Evolutionary conservation across 1,284 basidiomycete species (phyloP), one percentile per base, ranked within the genome.

Genomic region (Melampsora larici-populina): DNA sequence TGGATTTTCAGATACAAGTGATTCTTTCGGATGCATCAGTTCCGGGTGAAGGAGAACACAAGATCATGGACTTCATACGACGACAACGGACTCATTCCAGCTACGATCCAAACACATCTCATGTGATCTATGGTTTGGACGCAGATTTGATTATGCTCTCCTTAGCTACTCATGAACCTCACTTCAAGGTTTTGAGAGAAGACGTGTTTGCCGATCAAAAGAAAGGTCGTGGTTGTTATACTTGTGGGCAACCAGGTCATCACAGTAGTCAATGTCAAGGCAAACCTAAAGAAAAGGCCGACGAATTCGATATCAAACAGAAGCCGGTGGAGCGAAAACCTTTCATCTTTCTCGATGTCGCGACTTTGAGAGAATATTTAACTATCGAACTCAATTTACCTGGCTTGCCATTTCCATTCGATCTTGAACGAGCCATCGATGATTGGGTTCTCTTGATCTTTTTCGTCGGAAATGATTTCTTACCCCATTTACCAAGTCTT

Each of bases 381-480:
- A 92, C 95, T 85, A 89, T 94, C 83, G 97, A 99, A 84, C 90
- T 99, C 81, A 90, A 93, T 85, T 87, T 97, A 31, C 87, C 91
- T 15, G 86, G 89, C 78, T 85, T 88, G 18, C 87, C 90, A 0
- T 97, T 98, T 86, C 89, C 90, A n/a, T 99, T 96, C 87, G 90
- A 94, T 82, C 87, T 97, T 83, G 97, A 99, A 85, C 90, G 92
- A 84, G 95, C 97, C 49, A 93, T 99, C 85, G 97, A 99, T 88
- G 97, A 99, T 85, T 99, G 97, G 96, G 93, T 99, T 82, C 90
- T 99, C 83, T 88, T 99, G 82, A 98, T 98, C 82, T 98, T 99
- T 89, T 98, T 99, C 85, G 96, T 99, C 83, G 97, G 97, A 81
- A 99, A 99, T 87, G 97, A 99, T 86, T 99, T 99, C 87, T 87